phyloP scores from a whole-genome alignment of 495 filamentous ascomycete species.

The Trichoderma asperelloides region DNA sequence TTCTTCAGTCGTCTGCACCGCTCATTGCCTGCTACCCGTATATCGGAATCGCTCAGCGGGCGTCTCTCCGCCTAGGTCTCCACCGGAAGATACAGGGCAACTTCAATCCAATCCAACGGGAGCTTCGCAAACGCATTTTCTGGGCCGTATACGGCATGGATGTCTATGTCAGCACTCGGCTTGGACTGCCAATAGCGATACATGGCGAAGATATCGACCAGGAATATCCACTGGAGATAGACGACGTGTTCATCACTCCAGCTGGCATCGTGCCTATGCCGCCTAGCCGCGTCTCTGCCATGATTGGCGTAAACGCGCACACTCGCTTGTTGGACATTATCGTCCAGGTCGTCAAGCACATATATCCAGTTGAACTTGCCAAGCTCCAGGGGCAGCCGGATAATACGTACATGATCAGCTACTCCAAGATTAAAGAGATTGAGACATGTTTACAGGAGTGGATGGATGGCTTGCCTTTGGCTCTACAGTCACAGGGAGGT shows the following conservation, averaged over 20 bases:
- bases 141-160: conserved; percentile 90
- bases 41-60: conserved; percentile 79
- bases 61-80: conserved; percentile 75
- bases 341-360: conserved; percentile 73
- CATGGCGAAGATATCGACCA: conserved; percentile 89
- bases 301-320: conserved; percentile 79
- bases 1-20: conserved; percentile 86
- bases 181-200: conserved; percentile 78
- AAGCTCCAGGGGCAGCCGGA: conserved; percentile 44
- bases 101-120: conserved; percentile 76
- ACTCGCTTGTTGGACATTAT: conserved; percentile 66
- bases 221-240: conserved; percentile 69
- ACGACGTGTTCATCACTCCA: conserved; percentile 82
- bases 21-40: conserved; percentile 90
- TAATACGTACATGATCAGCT: conserved; percentile 70
- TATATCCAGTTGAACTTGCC: conserved; percentile 77
- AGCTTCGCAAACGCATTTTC: conserved; percentile 76
- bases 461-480: conserved; percentile 68
- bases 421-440: conserved; percentile 80
- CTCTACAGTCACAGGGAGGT: conserved; percentile 65
- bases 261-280: conserved; percentile 66
- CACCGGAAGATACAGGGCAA: conserved; percentile 66
- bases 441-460: conserved; percentile 76
- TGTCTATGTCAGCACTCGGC: conserved; percentile 77
- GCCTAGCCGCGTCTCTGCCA: conserved; percentile 60